phyloP scores from a whole-genome alignment of 75 land plant genomes.

The Picea sitchensis region DNA sequence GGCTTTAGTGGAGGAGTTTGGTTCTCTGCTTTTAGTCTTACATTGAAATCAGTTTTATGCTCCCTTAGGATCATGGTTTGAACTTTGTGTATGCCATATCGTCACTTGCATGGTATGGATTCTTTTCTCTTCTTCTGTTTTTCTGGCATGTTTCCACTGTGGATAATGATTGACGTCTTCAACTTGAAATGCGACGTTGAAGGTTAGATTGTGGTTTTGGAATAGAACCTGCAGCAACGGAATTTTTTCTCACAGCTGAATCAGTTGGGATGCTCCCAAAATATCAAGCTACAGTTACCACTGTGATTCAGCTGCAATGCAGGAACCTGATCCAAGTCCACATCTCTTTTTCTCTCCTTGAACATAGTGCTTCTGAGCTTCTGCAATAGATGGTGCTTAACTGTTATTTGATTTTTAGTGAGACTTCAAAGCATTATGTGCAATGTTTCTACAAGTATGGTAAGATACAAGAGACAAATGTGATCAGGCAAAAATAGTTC shows the following conservation, averaged over 20 bases:
- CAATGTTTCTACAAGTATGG: background rate
- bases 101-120: background rate
- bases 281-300: background rate
- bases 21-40: background rate
- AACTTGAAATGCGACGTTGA: background rate
- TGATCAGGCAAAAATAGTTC: background rate
- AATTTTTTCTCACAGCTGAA: background rate
- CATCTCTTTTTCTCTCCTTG: background rate
- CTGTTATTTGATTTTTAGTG: background rate
- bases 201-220: background rate
- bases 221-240: background rate
- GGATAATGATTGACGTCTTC: background rate
- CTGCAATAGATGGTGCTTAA: background rate
- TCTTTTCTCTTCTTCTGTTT: background rate
- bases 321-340: background rate
- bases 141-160: background rate
- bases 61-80: background rate
- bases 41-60: background rate
- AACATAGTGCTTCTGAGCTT: background rate
- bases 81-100: background rate
- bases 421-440: background rate
- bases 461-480: background rate
- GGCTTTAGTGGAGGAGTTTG: background rate
- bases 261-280: background rate
- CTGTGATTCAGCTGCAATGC: background rate